A percentile compares a stretch with the other conserved stretches of the same genome.
These are phyloP conservation scores for Furculomyces boomerangus DNA, from an alignment of 371 early-diverging fungal species.

Conservation along the genomic window DNA sequence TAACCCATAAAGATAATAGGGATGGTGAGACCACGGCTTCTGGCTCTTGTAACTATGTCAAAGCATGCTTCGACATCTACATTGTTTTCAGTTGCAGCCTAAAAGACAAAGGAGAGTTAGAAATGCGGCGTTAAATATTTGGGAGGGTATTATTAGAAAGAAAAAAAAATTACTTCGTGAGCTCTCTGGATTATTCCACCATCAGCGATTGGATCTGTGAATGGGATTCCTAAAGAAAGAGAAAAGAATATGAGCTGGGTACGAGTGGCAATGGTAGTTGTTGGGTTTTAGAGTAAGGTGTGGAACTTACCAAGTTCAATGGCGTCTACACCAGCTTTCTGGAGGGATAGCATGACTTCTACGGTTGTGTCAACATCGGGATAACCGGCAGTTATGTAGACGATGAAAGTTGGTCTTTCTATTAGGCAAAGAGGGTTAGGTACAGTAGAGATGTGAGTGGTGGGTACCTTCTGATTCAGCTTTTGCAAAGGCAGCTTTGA, in stretches of 20 bases:
- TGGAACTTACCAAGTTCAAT: slow-evolving; percentile 71
- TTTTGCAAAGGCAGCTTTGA: neutral
- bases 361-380: slow-evolving; percentile 60
- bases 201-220: slow-evolving; percentile 95
- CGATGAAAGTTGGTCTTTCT: slow-evolving; percentile 72
- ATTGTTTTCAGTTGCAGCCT: slow-evolving; percentile 45
- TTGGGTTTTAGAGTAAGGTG: slow-evolving; percentile 2
- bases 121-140: neutral
- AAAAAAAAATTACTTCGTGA: slow-evolving; percentile 22
- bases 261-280: neutral
- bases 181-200: slow-evolving; percentile 92
- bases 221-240: slow-evolving; percentile 42
- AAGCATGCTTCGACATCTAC: slow-evolving; percentile 67
- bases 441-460: neutral
- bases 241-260: neutral
- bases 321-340: slow-evolving; percentile 88
- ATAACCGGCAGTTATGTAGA: slow-evolving; percentile 85
- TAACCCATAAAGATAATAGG: slow-evolving; percentile 97
- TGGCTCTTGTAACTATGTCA: slow-evolving; percentile 58
- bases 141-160: neutral
- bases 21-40: slow-evolving; percentile 59
- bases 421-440: neutral
- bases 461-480: neutral
- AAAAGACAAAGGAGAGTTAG: neutral
- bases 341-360: slow-evolving; percentile 62